Evolutionary conservation across 2,329 filamentous ascomycete genomes (phyloP), one percentile per base, ranked within the genome.

Genomic region (Sarocladium kiliense): DNA sequence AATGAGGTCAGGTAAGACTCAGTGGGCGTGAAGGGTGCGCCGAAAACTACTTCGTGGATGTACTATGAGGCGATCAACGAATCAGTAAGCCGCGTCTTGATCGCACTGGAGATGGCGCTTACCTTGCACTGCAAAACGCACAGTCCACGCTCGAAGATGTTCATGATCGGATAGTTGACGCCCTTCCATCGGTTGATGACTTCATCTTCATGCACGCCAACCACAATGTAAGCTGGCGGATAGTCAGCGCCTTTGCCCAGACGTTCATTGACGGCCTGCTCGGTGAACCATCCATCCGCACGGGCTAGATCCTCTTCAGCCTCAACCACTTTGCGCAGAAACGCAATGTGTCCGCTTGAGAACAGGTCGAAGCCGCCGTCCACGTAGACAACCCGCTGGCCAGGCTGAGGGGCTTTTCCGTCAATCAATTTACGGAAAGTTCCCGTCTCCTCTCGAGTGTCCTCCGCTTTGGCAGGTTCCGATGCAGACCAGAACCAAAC

Each of bases 101-200:
- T 44, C 39, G 3, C 18, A 18, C 14, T 7, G 19, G 7, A 44
- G 39, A 14, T 7, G 21, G 18, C n/a, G 70, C 82, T 65, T 77
- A 93, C 90, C 71, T 88, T 88, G 77, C 94, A 99, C 67, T 99
- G 94, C 59, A 97, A 76, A 27, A 97, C 93, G 68, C 94, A 99
- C 21, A 99, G 84, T 1, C 92, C 92, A 41, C 94, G 87, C 77
- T 99, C 94, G 65, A 93, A 96, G 56, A 96, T 92, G 76, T 97
- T 99, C 94, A 99, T 99, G 74, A 99, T 97, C 25, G 94, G 94
- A 68, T 97, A 99, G 74, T 99, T 99, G 64, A 97, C 81, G 34
- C 94, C 93, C 74, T 97, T 97, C 88, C 91, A 95, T 64, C 87
- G 78, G 72, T 99, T 99, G 71, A 99, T 96, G 58, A 96, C 91